Percentiles rank a stretch among this genome's conserved stretches.
phyloP scores from a whole-genome alignment of 257 asterid species.

The Ajuga chamaepitys region DNA sequence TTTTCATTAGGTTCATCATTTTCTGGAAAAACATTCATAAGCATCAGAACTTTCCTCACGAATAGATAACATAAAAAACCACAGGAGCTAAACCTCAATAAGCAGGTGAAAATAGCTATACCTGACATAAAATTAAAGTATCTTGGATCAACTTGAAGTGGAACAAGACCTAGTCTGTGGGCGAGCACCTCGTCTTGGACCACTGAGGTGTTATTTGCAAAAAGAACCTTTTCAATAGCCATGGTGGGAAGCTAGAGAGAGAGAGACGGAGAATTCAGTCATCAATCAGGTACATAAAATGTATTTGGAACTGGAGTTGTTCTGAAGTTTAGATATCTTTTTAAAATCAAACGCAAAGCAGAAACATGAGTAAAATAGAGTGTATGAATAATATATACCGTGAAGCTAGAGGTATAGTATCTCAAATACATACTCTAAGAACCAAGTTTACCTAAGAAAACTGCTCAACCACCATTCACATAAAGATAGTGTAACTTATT shows the following conservation, averaged over 20 bases:
- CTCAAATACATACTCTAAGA: background rate
- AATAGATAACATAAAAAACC: conserved; percentile 5
- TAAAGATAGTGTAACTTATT: background rate
- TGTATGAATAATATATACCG: background rate
- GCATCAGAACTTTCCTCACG: conserved; percentile 22
- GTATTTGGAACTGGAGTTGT: background rate
- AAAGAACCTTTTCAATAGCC: conserved; percentile 88
- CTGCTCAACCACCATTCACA: background rate
- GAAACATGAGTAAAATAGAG: background rate
- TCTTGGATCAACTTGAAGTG: conserved; percentile 82
- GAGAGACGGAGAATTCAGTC: conserved; percentile 8
- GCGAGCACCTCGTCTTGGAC: conserved; percentile 98
- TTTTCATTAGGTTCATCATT: conserved; percentile 73
- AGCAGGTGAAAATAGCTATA: conserved; percentile 12
- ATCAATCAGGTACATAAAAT: background rate
- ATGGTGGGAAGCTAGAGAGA: conserved; percentile 74
- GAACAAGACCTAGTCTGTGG: conserved; percentile 88
- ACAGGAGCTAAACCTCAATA: background rate
- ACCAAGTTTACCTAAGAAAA: background rate
- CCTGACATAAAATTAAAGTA: conserved; percentile 78
- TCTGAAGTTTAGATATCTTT: background rate
- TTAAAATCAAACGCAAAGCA: background rate
- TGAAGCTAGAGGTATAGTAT: background rate
- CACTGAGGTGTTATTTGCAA: conserved; percentile 89
- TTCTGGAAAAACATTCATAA: conserved; percentile 35